Evolutionary conservation across 305 asterid species (phyloP).

Genomic region (Fraxinus xanthoxyloides): DNA sequence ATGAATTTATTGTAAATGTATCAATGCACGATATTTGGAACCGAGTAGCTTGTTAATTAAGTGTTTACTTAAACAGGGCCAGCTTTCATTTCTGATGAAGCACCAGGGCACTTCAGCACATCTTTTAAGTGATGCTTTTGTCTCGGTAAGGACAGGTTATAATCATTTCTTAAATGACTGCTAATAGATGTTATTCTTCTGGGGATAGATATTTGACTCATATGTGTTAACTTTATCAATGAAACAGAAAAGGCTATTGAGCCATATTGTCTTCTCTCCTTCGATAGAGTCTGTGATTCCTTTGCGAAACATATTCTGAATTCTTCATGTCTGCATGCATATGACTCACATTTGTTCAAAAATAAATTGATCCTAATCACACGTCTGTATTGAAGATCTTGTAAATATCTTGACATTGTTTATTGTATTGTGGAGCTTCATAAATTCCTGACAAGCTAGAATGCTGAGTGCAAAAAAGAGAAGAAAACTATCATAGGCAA

Average conservation of each 20-base stretch:
- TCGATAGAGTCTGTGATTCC: background rate
- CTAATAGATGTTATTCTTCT: conserved; percentile 14
- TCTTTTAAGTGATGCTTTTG: conserved; percentile 27
- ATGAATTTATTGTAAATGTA: conserved; percentile 13
- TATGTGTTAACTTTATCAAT: conserved; percentile 5
- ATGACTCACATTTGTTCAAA: background rate
- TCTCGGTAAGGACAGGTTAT: conserved; percentile 41
- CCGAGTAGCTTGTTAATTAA: conserved; percentile 23
- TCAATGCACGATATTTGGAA: conserved; percentile 20
- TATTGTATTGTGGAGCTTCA: conserved; percentile 8
- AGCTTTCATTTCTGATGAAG: conserved; percentile 67
- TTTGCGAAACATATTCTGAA: conserved; percentile 2
- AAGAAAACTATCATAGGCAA: background rate
- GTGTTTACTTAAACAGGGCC: conserved; percentile 53
- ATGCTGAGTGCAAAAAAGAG: background rate
- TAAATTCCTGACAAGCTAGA: conserved; percentile 2
- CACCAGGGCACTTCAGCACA: conserved; percentile 42
- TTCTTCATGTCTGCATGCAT: background rate
- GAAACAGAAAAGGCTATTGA: conserved; percentile 1
- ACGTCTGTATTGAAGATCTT: background rate
- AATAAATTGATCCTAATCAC: background rate
- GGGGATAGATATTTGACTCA: background rate
- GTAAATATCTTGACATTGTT: background rate
- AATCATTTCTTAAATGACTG: conserved; percentile 8
- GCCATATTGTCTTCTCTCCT: background rate